Conservation (phyloP, 495 filamentous ascomycete species). For the Aspergillus nanangensis region DNA sequence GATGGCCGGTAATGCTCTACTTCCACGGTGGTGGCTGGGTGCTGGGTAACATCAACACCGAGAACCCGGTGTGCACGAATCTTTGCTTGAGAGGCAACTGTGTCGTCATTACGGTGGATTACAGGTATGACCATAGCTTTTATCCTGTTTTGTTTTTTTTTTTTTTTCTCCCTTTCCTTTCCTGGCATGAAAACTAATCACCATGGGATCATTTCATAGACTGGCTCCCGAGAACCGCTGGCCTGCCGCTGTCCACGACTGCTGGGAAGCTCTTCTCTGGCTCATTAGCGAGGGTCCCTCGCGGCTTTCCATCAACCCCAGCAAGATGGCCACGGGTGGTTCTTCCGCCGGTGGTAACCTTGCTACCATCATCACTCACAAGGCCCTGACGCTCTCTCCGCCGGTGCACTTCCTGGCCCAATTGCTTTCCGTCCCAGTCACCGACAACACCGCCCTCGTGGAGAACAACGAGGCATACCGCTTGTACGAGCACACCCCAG, state of each 20-base stretch:
- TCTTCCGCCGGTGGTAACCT: constrained; percentile 55
- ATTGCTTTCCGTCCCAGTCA: constrained; percentile 54
- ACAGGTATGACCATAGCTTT: constrained; percentile 44
- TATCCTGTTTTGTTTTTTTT: no score
- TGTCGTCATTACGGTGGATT: constrained; percentile 53
- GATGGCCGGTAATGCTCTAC: constrained; percentile 55
- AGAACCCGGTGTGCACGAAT: constrained; percentile 54
- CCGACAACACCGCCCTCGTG: constrained; percentile 49
- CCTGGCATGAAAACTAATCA: not conserved
- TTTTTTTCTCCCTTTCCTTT: constrained; percentile 1
- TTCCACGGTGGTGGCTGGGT: constrained; percentile 60
- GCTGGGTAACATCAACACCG: constrained; percentile 53
- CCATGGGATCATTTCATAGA: constrained; percentile 13
- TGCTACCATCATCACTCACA: constrained; percentile 51
- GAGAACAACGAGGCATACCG: constrained; percentile 43
- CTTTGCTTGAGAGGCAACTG: constrained; percentile 45
- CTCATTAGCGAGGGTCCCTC: constrained; percentile 36
- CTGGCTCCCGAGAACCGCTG: constrained; percentile 53
- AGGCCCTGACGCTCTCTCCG: constrained; percentile 37
- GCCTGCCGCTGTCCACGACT: constrained; percentile 53
- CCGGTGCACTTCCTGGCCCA: constrained; percentile 44
- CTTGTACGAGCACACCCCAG: constrained; percentile 45
- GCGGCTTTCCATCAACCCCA: constrained; percentile 37
- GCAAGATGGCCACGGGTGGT: constrained; percentile 48
- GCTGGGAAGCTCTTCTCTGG: constrained; percentile 55